Evolutionary conservation across 495 filamentous ascomycete species (phyloP).

Genomic region (Lophium mytilinum): DNA sequence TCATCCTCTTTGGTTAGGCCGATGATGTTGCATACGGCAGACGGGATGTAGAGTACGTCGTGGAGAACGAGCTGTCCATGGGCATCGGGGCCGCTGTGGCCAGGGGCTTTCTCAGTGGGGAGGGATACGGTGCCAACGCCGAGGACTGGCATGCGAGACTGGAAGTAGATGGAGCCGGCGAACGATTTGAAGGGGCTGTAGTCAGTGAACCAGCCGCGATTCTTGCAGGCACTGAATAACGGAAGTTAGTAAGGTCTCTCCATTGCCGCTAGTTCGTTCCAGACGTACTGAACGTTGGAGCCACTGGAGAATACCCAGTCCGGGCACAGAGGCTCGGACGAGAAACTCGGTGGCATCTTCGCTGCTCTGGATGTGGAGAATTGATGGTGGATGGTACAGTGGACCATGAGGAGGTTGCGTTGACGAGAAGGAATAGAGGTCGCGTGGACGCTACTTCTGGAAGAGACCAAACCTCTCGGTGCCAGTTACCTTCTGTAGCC

Average conservation of each 20-base stretch:
- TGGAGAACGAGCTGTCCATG: neutral
- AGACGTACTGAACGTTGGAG: neutral
- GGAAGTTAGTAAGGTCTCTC: neutral
- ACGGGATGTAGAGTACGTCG: neutral
- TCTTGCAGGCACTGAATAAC: neutral
- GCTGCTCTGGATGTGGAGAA: neutral
- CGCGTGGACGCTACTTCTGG: too few species aligned
- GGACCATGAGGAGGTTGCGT: too few species aligned
- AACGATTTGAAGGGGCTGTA: neutral
- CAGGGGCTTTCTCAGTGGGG: neutral
- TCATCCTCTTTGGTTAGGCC: neutral
- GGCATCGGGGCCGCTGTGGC: neutral
- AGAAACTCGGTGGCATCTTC: neutral
- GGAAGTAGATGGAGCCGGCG: neutral
- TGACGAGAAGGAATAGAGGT: too few species aligned
- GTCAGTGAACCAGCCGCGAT: neutral
- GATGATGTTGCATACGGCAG: neutral
- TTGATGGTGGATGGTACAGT: too few species aligned
- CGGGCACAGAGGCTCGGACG: neutral
- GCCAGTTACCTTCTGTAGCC: too few species aligned
- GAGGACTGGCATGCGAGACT: neutral
- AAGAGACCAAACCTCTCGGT: too few species aligned
- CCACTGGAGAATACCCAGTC: neutral
- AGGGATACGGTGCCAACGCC: neutral
- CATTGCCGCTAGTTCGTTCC: neutral